Conservation (phyloP, 140 eudicot species). For the Senecio squalidus region DNA sequence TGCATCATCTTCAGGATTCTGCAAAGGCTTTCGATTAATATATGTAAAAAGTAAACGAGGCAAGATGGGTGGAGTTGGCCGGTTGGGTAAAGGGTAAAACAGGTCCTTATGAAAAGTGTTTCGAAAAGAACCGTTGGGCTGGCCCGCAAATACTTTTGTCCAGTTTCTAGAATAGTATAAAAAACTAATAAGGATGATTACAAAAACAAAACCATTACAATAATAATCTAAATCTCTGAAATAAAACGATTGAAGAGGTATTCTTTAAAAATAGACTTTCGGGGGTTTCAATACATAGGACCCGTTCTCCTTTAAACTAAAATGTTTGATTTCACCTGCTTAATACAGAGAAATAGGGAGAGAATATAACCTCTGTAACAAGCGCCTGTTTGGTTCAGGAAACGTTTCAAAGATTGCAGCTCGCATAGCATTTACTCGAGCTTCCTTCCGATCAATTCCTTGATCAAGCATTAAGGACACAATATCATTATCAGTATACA, state of each 20-base stretch:
- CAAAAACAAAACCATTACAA: not conserved
- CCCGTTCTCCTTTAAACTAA: not conserved
- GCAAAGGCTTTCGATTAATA: constrained; percentile 6
- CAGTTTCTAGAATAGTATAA: not conserved
- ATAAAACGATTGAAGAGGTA: not conserved
- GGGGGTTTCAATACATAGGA: not conserved
- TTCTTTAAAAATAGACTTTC: not conserved
- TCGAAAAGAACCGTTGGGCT: not conserved
- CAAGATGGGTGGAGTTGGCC: not conserved
- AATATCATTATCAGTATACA: constrained; percentile 12
- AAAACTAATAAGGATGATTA: not conserved
- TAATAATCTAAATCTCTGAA: not conserved
- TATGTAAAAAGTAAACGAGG: not conserved
- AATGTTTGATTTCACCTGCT: not conserved
- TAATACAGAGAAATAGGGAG: not conserved
- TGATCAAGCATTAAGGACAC: constrained; percentile 8
- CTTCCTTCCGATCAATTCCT: constrained; percentile 90
- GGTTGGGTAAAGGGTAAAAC: not conserved
- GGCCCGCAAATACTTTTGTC: not conserved
- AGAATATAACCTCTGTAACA: constrained; percentile 67
- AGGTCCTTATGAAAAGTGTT: too few species aligned
- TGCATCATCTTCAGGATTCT: constrained; percentile 97
- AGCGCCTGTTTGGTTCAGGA: constrained; percentile 96
- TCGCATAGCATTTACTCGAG: constrained; percentile 78
- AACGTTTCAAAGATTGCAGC: constrained; percentile 82